phyloP scores from a whole-genome alignment of 2,329 filamentous ascomycete species.

The Thelonectria discophora region DNA sequence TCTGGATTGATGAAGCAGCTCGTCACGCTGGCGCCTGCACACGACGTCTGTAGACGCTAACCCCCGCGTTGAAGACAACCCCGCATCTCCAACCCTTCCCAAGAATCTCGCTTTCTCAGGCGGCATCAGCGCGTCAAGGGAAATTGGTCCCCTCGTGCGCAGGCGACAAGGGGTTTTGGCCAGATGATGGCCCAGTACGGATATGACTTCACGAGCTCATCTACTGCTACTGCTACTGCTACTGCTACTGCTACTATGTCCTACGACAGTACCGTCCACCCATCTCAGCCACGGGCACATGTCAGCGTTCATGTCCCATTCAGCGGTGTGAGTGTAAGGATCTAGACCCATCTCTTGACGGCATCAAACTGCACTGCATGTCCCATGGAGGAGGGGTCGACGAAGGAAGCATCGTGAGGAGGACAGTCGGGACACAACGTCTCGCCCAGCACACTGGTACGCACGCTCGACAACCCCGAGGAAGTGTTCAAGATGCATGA shows the following conservation, averaged over 20 bases:
- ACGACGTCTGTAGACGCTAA: slow-evolving; percentile 34
- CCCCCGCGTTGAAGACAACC: slow-evolving; percentile 42
- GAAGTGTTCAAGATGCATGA: no score
- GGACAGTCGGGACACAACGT: neutral
- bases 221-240: no score
- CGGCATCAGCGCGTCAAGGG: slow-evolving; percentile 43
- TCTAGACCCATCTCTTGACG: slow-evolving; percentile 15
- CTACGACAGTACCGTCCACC: no score
- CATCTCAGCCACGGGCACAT: slow-evolving; percentile 28
- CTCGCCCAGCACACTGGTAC: slow-evolving; percentile 15
- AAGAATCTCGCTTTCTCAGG: slow-evolving; percentile 21
- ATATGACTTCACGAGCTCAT: no score
- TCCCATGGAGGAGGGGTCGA: neutral
- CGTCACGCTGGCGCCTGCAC: slow-evolving; percentile 37
- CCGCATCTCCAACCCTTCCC: slow-evolving; percentile 34
- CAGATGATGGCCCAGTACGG: slow-evolving; percentile 9
- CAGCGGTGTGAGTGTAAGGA: slow-evolving; percentile 39
- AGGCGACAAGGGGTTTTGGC: neutral
- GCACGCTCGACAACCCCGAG: slow-evolving; percentile 5
- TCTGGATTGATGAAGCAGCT: slow-evolving; percentile 16
- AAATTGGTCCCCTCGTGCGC: slow-evolving; percentile 26
- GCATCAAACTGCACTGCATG: slow-evolving; percentile 3
- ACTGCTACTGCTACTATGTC: no score
- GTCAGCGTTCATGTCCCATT: slow-evolving; percentile 21
- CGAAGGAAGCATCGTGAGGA: no score